Evolutionary conservation across 1,284 basidiomycete species (phyloP).

Genomic region (Austropuccinia psidii): DNA sequence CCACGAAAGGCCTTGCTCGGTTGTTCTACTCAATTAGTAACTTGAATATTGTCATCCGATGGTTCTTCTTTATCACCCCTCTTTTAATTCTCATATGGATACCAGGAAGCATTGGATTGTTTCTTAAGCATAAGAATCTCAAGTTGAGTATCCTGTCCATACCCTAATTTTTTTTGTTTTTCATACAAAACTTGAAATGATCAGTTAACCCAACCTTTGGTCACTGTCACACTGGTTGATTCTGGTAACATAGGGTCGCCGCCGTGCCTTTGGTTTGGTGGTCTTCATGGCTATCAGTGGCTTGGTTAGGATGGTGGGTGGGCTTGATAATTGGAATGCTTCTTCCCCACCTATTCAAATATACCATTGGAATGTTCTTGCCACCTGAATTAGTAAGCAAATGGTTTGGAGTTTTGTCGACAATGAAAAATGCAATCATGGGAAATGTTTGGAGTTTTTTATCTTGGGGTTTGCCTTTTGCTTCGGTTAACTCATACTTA

Average conservation of each 20-base stretch:
- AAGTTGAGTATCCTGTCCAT: slow-evolving; percentile 7
- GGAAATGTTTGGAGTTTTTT: slow-evolving; percentile 32
- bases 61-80: slow-evolving; percentile 36
- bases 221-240: neutral
- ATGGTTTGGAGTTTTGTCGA: slow-evolving; percentile 33
- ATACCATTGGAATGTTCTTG: slow-evolving; percentile 64
- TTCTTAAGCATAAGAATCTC: slow-evolving; percentile 10
- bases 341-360: slow-evolving; percentile 45
- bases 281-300: slow-evolving; percentile 60
- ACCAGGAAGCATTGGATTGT: slow-evolving; percentile 6
- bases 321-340: slow-evolving; percentile 59
- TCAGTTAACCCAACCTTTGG: neutral
- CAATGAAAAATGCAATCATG: slow-evolving; percentile 35
- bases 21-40: neutral
- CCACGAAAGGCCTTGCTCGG: neutral
- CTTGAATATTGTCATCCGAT: slow-evolving; percentile 23
- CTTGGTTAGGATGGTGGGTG: slow-evolving; percentile 81
- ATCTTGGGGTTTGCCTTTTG: neutral
- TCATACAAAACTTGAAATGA: neutral
- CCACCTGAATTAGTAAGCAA: slow-evolving; percentile 59
- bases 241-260: slow-evolving; percentile 16
- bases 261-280: slow-evolving; percentile 31
- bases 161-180: neutral
- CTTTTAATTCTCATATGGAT: slow-evolving; percentile 27
- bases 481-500: neutral